Percentiles rank a stretch among this genome's conserved stretches.
Evolutionary conservation across 805 yeast species (phyloP).

Genomic region (Wickerhamiella dianesei): DNA sequence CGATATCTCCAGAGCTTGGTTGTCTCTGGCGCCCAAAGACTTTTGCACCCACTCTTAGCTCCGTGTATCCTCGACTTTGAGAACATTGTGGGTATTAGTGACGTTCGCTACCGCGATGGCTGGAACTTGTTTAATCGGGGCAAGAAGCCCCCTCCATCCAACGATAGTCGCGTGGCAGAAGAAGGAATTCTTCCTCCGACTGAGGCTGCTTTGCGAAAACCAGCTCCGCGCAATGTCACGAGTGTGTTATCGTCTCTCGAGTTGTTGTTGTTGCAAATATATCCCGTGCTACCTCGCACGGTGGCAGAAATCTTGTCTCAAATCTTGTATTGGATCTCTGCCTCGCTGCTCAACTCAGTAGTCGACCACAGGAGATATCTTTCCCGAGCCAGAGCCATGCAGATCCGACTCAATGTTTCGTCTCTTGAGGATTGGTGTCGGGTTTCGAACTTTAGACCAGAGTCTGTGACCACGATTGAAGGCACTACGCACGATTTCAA

Average conservation of each 20-base stretch:
- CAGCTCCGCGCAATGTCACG: conserved; percentile 75
- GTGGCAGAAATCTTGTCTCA: conserved; percentile 65
- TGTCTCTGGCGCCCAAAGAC: conserved; percentile 6
- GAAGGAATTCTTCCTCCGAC: conserved; percentile 77
- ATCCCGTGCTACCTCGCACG: conserved; percentile 65
- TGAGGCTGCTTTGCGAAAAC: conserved; percentile 55
- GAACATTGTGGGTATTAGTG: conserved; percentile 69
- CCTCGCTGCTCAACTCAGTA: conserved; percentile 59
- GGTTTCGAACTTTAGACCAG: conserved; percentile 42
- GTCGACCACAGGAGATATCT: conserved; percentile 54
- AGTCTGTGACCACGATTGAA: conserved; percentile 13
- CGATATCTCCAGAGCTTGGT: conserved; percentile 5
- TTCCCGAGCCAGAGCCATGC: conserved; percentile 76
- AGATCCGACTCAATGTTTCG: conserved; percentile 74
- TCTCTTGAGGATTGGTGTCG: conserved; percentile 90
- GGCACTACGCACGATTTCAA: conserved; percentile 32
- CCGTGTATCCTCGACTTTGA: conserved; percentile 44
- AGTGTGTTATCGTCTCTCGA: conserved; percentile 74
- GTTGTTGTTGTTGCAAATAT: conserved; percentile 72
- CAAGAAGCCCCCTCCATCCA: conserved; percentile 16
- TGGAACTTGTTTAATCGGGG: conserved; percentile 46
- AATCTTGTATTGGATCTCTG: conserved; percentile 65
- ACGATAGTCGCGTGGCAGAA: conserved; percentile 57
- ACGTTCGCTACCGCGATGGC: conserved; percentile 61
- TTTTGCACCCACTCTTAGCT: conserved; percentile 15